A percentile compares a stretch with the other conserved stretches of the same genome.
Conservation (phyloP, 2,329 filamentous ascomycete species). For the Didymella keratinophila region DNA sequence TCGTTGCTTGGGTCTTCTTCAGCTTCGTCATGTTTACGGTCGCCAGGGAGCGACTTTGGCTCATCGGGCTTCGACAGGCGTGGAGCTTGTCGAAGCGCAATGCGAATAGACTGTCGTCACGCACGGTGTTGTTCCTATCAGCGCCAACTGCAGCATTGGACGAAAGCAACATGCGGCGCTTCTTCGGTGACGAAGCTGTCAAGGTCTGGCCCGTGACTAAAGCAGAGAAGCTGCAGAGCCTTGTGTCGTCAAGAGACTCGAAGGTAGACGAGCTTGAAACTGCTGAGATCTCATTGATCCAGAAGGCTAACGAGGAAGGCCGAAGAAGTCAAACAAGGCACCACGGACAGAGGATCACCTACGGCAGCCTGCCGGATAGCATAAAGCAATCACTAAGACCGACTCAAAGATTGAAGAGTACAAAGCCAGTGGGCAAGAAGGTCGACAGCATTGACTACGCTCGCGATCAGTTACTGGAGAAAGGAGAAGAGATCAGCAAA, state of each 20-base stretch:
- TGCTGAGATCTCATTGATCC: slow-evolving; percentile 86
- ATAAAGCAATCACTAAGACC: slow-evolving; percentile 68
- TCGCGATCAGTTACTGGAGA: slow-evolving; percentile 76
- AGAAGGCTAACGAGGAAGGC: slow-evolving; percentile 75
- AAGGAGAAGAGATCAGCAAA: slow-evolving; percentile 74
- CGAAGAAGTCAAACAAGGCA: slow-evolving; percentile 68
- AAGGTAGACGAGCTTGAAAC: slow-evolving; percentile 82
- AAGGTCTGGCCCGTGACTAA: slow-evolving; percentile 85
- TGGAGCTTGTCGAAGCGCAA: slow-evolving; percentile 88
- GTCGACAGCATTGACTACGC: slow-evolving; percentile 95
- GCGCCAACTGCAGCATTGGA: slow-evolving; percentile 82
- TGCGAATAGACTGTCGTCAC: slow-evolving; percentile 83
- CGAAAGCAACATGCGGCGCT: slow-evolving; percentile 75
- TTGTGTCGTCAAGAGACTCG: slow-evolving; percentile 82
- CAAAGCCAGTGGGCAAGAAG: slow-evolving; percentile 76
- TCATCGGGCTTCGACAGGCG: slow-evolving; percentile 90
- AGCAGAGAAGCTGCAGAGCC: slow-evolving; percentile 76
- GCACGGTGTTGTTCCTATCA: slow-evolving; percentile 87
- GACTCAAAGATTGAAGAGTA: slow-evolving; percentile 46
- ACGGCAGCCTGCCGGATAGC: slow-evolving; percentile 60
- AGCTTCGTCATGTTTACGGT: slow-evolving; percentile 88
- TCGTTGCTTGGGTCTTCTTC: slow-evolving; percentile 83
- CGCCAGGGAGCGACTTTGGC: slow-evolving; percentile 87
- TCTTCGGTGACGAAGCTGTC: slow-evolving; percentile 83
- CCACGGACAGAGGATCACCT: slow-evolving; percentile 56